Evolutionary conservation across 2,329 filamentous ascomycete genomes (phyloP), one percentile per base, ranked within the genome.

Genomic region (Colletotrichum tabaci): DNA sequence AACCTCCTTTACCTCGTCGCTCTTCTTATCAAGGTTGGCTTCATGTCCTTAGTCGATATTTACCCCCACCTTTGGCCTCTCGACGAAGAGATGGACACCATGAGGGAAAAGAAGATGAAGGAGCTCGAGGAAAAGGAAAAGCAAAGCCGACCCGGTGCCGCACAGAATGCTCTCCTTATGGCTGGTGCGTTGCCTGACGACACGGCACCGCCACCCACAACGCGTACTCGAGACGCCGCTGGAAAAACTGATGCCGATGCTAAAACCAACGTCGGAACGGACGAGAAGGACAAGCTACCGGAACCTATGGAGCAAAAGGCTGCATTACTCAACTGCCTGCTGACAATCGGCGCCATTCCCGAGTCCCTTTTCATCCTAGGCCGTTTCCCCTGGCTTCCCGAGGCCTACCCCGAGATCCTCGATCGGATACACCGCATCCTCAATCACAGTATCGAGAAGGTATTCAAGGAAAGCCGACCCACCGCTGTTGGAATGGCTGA

Each of bases 1-100:
- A 99, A 99, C 76, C 87, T 99, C 3, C 94, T 98, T 40, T 97
- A 96, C 75, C 88, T 99, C 21, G 93, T 95, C 0, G 95, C 96
- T 1, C 88, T 98, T 44, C 89, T 99, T 40, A 95, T 99, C 83
- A 99, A 99, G 83, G 94, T 98, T 75, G 97, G 96, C 1, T 99
- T 99, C 80, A 94, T 99, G 71, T 98, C 96, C 1, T 85, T 99
- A 8, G 89, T 91, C 63, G 96, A 99, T 78, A 85, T 99, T 1
- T 98, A 98, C 80, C 92, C 95, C 18, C 96, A 99, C 80, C 88
- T 99, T 0, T 97, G 95, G 85, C 94, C 96, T 9, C 84, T 88
- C 0, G 96, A 98, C 75, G 91, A 94, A 42, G 87, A 90, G 4
- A 98, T 99, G 96, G 89, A 93, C 49, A 86, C 85, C 8, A 85